Percentiles rank a stretch among this genome's conserved stretches.
phyloP scores from a whole-genome alignment of 73 alveolate species.

The Breviolum minutum region DNA sequence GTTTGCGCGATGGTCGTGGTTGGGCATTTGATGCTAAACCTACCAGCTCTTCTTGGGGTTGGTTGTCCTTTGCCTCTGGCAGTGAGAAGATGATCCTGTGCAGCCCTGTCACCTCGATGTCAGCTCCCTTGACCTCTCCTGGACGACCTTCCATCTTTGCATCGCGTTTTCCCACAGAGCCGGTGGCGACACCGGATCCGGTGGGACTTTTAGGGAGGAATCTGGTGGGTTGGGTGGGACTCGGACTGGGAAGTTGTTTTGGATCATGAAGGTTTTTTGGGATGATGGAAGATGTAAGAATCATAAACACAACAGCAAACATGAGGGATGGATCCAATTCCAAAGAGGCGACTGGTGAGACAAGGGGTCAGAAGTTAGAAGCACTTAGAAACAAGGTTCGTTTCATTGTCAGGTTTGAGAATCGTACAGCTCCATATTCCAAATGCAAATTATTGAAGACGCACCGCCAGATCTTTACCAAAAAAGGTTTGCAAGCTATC shows the following conservation, averaged over 20 bases:
- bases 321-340: not conserved
- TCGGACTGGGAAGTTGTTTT: too few species aligned
- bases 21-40: conserved; percentile 81
- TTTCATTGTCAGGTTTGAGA: too few species aligned
- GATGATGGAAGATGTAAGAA: too few species aligned
- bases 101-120: not conserved
- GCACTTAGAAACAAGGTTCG: too few species aligned
- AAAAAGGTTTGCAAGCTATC: too few species aligned
- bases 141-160: conserved; percentile 9
- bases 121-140: not conserved
- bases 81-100: conserved; percentile 56
- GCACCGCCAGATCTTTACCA: too few species aligned
- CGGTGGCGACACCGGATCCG: not conserved
- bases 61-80: conserved; percentile 43
- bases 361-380: not conserved
- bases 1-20: conserved; percentile 73
- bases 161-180: conserved; percentile 36
- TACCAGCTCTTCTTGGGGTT: not conserved
- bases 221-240: not conserved
- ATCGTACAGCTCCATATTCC: too few species aligned
- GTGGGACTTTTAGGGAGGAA: conserved; percentile 23
- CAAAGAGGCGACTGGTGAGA: not conserved
- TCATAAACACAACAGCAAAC: too few species aligned
- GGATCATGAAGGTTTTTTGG: too few species aligned
- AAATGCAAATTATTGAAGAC: too few species aligned